These are phyloP conservation scores for Smallanthus sonchifolius DNA, from an alignment of 129 eudicot species.

Conservation along the genomic window DNA sequence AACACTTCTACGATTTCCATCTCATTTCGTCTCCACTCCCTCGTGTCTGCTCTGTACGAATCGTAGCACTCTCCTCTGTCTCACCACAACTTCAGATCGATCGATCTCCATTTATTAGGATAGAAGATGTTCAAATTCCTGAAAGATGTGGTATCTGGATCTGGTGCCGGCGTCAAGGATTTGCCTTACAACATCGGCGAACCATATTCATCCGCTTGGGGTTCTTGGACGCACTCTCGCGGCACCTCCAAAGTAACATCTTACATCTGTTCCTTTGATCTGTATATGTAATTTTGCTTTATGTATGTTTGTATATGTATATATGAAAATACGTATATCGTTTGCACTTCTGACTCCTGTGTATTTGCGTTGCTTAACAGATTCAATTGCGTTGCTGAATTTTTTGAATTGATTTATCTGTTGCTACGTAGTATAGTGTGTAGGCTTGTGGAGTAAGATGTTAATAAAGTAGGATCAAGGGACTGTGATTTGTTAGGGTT, in stretches of 20 bases:
- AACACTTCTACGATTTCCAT: slow-evolving; percentile 8
- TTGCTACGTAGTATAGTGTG: neutral
- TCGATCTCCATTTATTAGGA: neutral
- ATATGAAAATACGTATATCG: neutral
- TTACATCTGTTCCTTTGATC: neutral
- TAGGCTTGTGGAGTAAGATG: neutral
- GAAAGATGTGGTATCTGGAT: slow-evolving; percentile 91
- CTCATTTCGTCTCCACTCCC: slow-evolving; percentile 22
- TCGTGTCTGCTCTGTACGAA: slow-evolving; percentile 26
- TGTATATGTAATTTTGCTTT: neutral
- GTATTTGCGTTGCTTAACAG: slow-evolving; percentile 2
- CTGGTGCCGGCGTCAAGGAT: slow-evolving; percentile 81
- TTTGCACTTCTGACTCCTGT: slow-evolving; percentile 5
- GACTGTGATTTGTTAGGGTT: slow-evolving; percentile 17
- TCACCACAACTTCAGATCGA: slow-evolving; percentile 26
- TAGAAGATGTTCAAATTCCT: slow-evolving; percentile 71
- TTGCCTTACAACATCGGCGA: slow-evolving; percentile 93
- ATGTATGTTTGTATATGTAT: neutral
- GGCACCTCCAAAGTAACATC: slow-evolving; percentile 78
- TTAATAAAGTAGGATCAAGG: slow-evolving; percentile 22
- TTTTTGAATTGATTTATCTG: slow-evolving; percentile 4
- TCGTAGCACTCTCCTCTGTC: slow-evolving; percentile 12
- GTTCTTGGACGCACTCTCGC: slow-evolving; percentile 89
- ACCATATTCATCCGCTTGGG: slow-evolving; percentile 97
- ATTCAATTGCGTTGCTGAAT: slow-evolving; percentile 13